These are phyloP conservation scores for Setomelanomma holmii DNA, from an alignment of 2,329 filamentous ascomycete genomes.

Conservation along the genomic window DNA sequence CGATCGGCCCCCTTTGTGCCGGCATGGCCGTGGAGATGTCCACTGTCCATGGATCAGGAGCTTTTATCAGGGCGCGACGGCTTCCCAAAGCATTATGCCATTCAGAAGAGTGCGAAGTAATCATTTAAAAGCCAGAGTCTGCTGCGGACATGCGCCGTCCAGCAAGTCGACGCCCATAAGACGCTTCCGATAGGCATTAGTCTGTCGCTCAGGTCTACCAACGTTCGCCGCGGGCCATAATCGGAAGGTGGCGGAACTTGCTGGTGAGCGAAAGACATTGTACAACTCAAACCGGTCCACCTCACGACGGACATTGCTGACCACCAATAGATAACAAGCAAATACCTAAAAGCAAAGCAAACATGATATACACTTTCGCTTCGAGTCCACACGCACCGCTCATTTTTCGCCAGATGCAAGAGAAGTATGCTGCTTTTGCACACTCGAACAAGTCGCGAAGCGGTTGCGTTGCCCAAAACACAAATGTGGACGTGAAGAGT, in stretches of 20 bases:
- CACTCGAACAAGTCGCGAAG: not conserved
- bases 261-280: not conserved
- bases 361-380: conserved; percentile 1
- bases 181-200: not conserved
- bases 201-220: not conserved
- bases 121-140: too few relatives aligned
- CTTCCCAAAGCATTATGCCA: not conserved
- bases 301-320: not conserved
- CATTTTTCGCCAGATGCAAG: not conserved
- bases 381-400: conserved; percentile 3
- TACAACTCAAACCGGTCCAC: not conserved
- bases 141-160: too few relatives aligned
- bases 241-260: not conserved
- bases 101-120: too few relatives aligned
- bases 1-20: conserved; percentile 2
- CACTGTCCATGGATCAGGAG: not conserved
- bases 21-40: not conserved
- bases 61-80: not conserved
- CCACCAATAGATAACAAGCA: not conserved
- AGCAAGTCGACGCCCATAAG: not conserved
- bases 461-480: not conserved
- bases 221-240: not conserved
- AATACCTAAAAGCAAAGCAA: not conserved
- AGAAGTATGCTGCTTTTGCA: not conserved
- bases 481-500: not conserved